Evolutionary conservation across 306 rosid genomes (phyloP).

Genomic region (Medicago lupulina): DNA sequence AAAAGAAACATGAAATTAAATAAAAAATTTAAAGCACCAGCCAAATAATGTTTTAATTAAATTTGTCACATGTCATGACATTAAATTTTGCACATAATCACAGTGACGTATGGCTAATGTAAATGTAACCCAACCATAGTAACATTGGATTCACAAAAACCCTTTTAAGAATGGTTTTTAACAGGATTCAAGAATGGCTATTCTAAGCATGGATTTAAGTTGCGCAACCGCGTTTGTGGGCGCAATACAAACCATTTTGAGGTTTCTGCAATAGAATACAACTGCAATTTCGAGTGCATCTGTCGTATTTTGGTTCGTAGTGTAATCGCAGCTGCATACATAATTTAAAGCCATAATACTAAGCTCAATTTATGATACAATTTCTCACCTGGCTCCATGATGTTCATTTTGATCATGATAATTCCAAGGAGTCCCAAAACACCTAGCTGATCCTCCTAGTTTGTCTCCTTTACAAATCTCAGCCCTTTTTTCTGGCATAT

Average conservation of each 20-base stretch:
- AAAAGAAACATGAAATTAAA: background rate
- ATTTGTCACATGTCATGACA: background rate
- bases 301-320: too few relatives aligned
- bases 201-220: background rate
- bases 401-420: slow-evolving; percentile 46
- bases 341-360: too few relatives aligned
- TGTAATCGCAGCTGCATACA: too few relatives aligned
- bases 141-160: background rate
- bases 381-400: slow-evolving; percentile 48
- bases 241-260: too few relatives aligned
- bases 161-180: background rate
- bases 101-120: background rate
- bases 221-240: too few relatives aligned
- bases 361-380: slow-evolving; percentile 1
- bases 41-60: slow-evolving; percentile 1
- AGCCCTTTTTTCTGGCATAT: slow-evolving; percentile 6
- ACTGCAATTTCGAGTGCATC: too few relatives aligned
- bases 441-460: slow-evolving; percentile 59
- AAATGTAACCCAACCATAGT: background rate
- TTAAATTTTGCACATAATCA: background rate
- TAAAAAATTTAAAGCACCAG: background rate
- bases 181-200: background rate
- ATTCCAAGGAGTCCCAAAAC: slow-evolving; percentile 52
- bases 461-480: slow-evolving; percentile 50
- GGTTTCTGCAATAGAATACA: too few relatives aligned